Evolutionary conservation across 176 grass and related monocot species (phyloP), one percentile per base, ranked within the genome.

Genomic region (Thalia dealbata): DNA sequence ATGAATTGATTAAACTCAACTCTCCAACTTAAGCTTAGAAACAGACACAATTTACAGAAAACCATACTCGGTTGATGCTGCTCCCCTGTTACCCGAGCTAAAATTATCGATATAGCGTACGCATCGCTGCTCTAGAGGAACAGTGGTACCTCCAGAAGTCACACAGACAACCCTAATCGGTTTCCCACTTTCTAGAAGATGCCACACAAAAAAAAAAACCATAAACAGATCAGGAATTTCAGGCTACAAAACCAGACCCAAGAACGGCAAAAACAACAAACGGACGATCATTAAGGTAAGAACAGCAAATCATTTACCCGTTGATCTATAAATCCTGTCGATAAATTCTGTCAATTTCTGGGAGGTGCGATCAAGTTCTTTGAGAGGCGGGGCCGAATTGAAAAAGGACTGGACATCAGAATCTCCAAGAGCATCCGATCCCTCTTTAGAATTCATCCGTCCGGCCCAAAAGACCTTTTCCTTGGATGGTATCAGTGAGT

Each of bases 21-120:
- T 44, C n/a, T 41, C 15, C 16, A 44, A 43, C 9, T 44, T 15
- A 68, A 43, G 18, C 13, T 23, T 22, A 43, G n/a, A 67, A 18
- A 44, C 38, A 45, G 25, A 23, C 50, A 27, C 35, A 41, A 38
- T 38, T 38, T 38, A 38, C 32, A 4, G 32, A 70, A 19, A 54
- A 75, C 41, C 30, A 58, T 92, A 96, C 92, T 96, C 89, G 1
- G 92, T 92, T 8, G 92, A 96, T 30, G 89, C 73, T 0, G 92
- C 89, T 69, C 92, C 92, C 75, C 89, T 86, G 79, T 96, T 51
- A 68, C 92, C 92, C 59, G 92, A 96, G 82, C 92, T 96, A 80
- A 96, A 96, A 82, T 96, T 92, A 75, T 96, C 92, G 69, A 96
- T 96, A 75, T 96, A 96, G 32, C 89, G 89, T 45, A 96, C 89